Percentiles rank a stretch among this genome's conserved stretches.
Evolutionary conservation across 495 filamentous ascomycete genomes (phyloP).

Genomic region (Penicillium atrosanguineum): DNA sequence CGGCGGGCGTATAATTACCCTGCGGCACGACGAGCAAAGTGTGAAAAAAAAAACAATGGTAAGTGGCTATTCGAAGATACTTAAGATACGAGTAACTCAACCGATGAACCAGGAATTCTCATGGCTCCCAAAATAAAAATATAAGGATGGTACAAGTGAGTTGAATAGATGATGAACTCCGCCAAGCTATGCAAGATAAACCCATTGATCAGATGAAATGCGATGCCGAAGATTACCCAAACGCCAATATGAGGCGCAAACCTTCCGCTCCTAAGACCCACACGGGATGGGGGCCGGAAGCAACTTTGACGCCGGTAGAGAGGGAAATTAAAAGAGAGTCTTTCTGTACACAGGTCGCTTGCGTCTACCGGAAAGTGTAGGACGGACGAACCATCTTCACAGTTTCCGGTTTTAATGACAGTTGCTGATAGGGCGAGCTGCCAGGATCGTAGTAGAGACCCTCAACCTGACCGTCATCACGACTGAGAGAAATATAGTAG

Average conservation of each 20-base stretch:
- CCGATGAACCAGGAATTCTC: neutral
- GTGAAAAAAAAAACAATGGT: neutral
- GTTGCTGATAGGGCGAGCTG: conserved; percentile 68
- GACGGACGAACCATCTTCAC: conserved; percentile 41
- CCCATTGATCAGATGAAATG: conserved; percentile 6
- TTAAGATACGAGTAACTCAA: neutral
- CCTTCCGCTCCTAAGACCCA: neutral
- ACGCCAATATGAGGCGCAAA: conserved; percentile 3
- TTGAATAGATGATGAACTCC: neutral
- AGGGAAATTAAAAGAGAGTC: neutral
- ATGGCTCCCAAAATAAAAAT: neutral
- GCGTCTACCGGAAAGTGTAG: conserved; percentile 39
- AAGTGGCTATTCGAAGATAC: neutral
- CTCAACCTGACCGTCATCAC: conserved; percentile 61
- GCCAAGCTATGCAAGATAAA: neutral
- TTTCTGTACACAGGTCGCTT: neutral
- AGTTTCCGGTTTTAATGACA: conserved; percentile 55
- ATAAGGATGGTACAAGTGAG: neutral
- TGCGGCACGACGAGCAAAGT: neutral
- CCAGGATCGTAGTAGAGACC: conserved; percentile 72
- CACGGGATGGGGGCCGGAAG: neutral
- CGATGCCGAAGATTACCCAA: conserved; percentile 9
- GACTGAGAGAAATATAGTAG: conserved; percentile 67
- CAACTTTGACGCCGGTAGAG: neutral
- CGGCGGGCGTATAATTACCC: neutral